Evolutionary conservation across 75 land plant genomes (phyloP).

Genomic region (Larix kaempferi): DNA sequence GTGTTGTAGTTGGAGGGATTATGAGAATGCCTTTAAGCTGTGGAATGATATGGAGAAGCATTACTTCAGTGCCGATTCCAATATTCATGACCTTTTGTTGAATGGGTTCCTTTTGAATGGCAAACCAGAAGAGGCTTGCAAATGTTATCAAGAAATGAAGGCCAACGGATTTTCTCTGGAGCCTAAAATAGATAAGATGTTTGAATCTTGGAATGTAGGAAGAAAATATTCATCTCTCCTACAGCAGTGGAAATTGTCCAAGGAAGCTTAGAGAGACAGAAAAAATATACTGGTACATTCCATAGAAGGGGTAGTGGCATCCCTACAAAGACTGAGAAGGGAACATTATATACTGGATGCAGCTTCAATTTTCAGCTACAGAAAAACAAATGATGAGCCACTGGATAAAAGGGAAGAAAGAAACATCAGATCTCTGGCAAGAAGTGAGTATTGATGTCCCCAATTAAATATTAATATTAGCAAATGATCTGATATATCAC

Average conservation of each 20-base stretch:
- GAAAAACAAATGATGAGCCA: background rate
- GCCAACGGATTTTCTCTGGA: constrained; percentile 34
- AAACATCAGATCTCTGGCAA: background rate
- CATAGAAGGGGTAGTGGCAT: background rate
- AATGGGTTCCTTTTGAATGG: constrained; percentile 29
- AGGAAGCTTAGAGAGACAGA: background rate
- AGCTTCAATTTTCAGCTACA: constrained; percentile 4
- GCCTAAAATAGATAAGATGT: constrained; percentile 37
- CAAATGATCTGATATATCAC: too few relatives aligned
- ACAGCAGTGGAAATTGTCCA: background rate
- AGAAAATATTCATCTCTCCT: background rate
- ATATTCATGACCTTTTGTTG: constrained; percentile 30
- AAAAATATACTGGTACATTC: background rate
- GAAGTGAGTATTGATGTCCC: background rate
- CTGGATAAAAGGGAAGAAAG: background rate
- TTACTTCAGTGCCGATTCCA: constrained; percentile 16
- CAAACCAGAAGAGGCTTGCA: constrained; percentile 23
- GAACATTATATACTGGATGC: background rate
- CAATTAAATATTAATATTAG: background rate
- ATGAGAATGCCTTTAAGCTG: constrained; percentile 36
- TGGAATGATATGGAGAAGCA: constrained; percentile 45
- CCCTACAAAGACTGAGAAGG: background rate
- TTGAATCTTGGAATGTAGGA: constrained; percentile 12
- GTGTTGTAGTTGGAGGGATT: constrained; percentile 28
- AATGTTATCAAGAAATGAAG: constrained; percentile 58